A percentile compares a stretch with the other conserved stretches of the same genome.
These are phyloP conservation scores for Rhizoclosmatium sp. DNA, from an alignment of 192 early-diverging fungal species.

Conservation along the genomic window DNA sequence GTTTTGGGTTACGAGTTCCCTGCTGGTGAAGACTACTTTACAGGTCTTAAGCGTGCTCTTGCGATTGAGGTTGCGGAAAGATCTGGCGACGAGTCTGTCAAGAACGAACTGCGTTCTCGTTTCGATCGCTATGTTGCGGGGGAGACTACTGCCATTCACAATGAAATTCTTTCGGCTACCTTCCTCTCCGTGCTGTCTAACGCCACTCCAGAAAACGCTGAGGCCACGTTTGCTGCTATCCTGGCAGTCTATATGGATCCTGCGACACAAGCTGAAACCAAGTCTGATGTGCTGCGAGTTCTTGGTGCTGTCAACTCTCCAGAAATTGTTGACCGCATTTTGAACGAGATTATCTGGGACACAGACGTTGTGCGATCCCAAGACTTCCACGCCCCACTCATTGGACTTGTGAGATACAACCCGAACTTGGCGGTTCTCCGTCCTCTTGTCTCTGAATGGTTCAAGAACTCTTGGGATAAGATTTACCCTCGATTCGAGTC, in stretches of 20 bases:
- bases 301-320: slow-evolving; percentile 58
- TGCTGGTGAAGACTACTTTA: slow-evolving; percentile 76
- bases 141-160: slow-evolving; percentile 69
- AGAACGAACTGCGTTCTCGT: slow-evolving; percentile 17
- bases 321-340: slow-evolving; percentile 61
- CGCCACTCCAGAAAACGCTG: slow-evolving; percentile 32
- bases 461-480: slow-evolving; percentile 22
- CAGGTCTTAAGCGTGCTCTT: slow-evolving; percentile 76
- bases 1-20: slow-evolving; percentile 82
- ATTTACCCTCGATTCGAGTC: slow-evolving; percentile 11
- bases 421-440: neutral
- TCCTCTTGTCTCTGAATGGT: slow-evolving; percentile 33
- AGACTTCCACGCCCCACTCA: slow-evolving; percentile 15
- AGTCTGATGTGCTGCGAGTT: slow-evolving; percentile 55
- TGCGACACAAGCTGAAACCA: slow-evolving; percentile 27
- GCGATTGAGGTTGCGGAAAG: slow-evolving; percentile 75
- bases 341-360: slow-evolving; percentile 71
- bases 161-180: slow-evolving; percentile 69
- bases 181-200: slow-evolving; percentile 73
- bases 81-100: slow-evolving; percentile 62
- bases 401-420: slow-evolving; percentile 3
- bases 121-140: slow-evolving; percentile 71
- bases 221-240: slow-evolving; percentile 48
- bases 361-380: slow-evolving; percentile 68
- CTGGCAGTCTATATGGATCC: slow-evolving; percentile 48